Conservation (phyloP, 345 rosid species). For the Euphorbia lathyris region DNA sequence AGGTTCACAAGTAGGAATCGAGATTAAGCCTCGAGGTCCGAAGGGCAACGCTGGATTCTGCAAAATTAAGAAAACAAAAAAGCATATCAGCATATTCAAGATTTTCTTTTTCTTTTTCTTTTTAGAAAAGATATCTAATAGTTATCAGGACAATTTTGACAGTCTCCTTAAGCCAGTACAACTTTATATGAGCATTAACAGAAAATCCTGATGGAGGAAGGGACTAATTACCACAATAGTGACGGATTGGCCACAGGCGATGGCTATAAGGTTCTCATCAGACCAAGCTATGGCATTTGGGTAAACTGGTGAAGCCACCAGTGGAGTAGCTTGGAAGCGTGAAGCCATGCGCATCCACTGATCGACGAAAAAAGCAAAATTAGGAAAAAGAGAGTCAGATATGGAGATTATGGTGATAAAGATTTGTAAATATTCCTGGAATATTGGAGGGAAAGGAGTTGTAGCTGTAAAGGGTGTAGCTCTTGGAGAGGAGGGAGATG, state of each 20-base stretch:
- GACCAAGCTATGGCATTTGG: conserved; percentile 93
- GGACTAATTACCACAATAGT: conserved; percentile 54
- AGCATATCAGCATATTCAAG: no score
- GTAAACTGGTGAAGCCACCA: conserved; percentile 68
- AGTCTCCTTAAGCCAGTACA: neutral
- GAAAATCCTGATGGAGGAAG: neutral
- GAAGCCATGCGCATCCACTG: conserved; percentile 78
- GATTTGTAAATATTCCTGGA: neutral
- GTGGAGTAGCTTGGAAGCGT: conserved; percentile 74
- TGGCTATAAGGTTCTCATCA: conserved; percentile 85
- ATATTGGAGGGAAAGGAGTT: neutral
- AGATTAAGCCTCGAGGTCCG: conserved; percentile 86
- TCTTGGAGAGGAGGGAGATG: no score
- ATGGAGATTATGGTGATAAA: neutral
- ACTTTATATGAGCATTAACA: neutral
- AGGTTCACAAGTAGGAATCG: conserved; percentile 47
- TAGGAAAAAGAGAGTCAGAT: neutral
- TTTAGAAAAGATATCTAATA: neutral
- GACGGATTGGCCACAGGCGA: conserved; percentile 81
- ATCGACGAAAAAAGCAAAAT: neutral
- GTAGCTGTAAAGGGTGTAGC: neutral
- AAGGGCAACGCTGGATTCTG: conserved; percentile 83
- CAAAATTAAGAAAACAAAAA: neutral
- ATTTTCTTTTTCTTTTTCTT: neutral
- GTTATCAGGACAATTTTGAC: neutral